Evolutionary conservation across 1,284 basidiomycete species (phyloP), one percentile per base, ranked within the genome.

Genomic region (Rhodotorula sp.): DNA sequence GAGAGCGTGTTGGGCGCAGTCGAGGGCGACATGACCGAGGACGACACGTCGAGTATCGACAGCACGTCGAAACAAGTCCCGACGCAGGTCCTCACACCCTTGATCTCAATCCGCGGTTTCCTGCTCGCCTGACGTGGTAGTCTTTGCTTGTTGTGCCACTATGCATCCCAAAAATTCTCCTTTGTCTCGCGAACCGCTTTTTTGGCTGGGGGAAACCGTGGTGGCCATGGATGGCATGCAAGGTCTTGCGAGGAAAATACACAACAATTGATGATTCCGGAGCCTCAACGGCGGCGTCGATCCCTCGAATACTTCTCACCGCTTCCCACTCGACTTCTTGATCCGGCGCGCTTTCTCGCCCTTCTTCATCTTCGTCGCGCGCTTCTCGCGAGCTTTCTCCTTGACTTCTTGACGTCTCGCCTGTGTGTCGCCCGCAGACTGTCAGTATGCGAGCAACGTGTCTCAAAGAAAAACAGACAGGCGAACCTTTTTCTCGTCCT

Each of bases 311-410:
- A 43, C 10, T 43, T 16, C 51, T 31, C n/a, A 54, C 2, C 62
- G 62, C 72, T 80, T 80, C 16, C 79, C 79, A 18, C 69, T 74
- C 15, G 71, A 68, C 64, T 79, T 79, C 82, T 92, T 96, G 76
- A 97, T 86, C 75, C 87, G 86, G 62, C 88, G 86, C 83, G 91
- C 91, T 85, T 97, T 97, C 82, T 95, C 92, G 54, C 89, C 87
- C 82, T 97, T 97, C 65, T 92, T 91, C 85, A 97, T 93, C 84
- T 97, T 97, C 76, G 87, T 85, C 81, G 93, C 92, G 72, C 94
- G 86, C 82, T 88, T 91, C 83, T 97, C 93, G 78, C 90, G 87
- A 65, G 90, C 88, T 81, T 91, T 91, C 75, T 89, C 90, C 81
- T 97, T 97, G 47, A 87, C 87, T 18, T 89, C 89, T 80, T 92